phyloP scores from a whole-genome alignment of 75 land plant species.

The Isoetes taiwanensis region DNA sequence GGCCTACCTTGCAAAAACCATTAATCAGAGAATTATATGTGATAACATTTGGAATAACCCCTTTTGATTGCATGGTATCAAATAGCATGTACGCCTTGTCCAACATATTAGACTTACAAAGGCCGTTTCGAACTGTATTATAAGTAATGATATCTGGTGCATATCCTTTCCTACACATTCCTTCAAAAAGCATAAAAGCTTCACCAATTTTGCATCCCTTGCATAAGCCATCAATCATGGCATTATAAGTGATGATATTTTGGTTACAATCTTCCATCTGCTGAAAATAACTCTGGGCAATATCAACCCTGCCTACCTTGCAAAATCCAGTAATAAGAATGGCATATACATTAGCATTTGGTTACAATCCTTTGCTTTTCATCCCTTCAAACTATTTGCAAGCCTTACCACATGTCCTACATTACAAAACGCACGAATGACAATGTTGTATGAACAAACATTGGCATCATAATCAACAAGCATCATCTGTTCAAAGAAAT shows the following conservation, averaged over 20 bases:
- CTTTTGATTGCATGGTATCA: conserved; percentile 38
- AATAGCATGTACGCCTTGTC: conserved; percentile 39
- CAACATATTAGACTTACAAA: conserved; percentile 38
- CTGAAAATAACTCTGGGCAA: conserved; percentile 32
- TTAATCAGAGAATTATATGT: conserved; percentile 60
- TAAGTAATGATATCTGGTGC: conserved; percentile 37
- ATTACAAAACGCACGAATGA: too few relatives aligned
- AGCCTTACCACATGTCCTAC: too few relatives aligned
- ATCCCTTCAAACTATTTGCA: conserved; percentile 44
- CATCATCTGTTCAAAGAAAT: too few relatives aligned
- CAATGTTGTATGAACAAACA: too few relatives aligned
- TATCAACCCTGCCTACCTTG: conserved; percentile 27
- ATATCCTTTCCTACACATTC: conserved; percentile 41
- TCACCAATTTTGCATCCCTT: conserved; percentile 35
- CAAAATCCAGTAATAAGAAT: conserved; percentile 56
- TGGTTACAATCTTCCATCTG: conserved; percentile 49
- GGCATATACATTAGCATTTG: conserved; percentile 51
- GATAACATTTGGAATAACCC: conserved; percentile 36
- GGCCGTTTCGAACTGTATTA: conserved; percentile 46
- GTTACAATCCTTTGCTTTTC: conserved; percentile 27
- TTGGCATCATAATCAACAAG: too few relatives aligned
- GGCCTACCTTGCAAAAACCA: conserved; percentile 48
- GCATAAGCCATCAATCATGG: conserved; percentile 49
- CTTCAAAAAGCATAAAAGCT: conserved; percentile 40
- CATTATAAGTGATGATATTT: conserved; percentile 52